A percentile compares a stretch with the other conserved stretches of the same genome.
Conservation (phyloP, 768 basidiomycete species). For the Lentinula guzmanii region DNA sequence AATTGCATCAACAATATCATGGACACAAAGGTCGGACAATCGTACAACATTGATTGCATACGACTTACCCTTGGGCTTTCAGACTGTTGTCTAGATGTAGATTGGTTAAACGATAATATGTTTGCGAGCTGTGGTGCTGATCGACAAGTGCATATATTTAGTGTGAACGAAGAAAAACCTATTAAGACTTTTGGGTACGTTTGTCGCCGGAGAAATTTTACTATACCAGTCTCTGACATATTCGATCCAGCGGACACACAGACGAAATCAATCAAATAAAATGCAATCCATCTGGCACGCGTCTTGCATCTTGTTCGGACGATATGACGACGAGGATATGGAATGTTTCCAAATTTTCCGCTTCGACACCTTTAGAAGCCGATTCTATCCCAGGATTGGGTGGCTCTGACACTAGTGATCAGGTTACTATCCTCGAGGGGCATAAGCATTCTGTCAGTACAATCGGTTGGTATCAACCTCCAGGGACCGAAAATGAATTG, state of each 20-base stretch:
- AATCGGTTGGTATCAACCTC: slow-evolving; percentile 64
- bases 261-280: slow-evolving; percentile 78
- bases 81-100: slow-evolving; percentile 79
- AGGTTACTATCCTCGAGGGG: slow-evolving; percentile 46
- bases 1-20: slow-evolving; percentile 55
- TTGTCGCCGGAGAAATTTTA: neutral
- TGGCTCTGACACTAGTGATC: slow-evolving; percentile 18
- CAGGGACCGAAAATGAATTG: slow-evolving; percentile 46
- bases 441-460: slow-evolving; percentile 62
- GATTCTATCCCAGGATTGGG: slow-evolving; percentile 38
- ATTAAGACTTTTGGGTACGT: slow-evolving; percentile 59
- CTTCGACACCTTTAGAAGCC: slow-evolving; percentile 16
- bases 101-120: slow-evolving; percentile 66
- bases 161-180: slow-evolving; percentile 44
- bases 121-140: slow-evolving; percentile 78
- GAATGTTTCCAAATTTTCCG: slow-evolving; percentile 46
- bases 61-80: slow-evolving; percentile 1
- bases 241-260: slow-evolving; percentile 53
- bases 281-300: slow-evolving; percentile 58
- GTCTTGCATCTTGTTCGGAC: slow-evolving; percentile 77
- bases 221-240: neutral
- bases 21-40: slow-evolving; percentile 52
- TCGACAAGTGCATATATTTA: slow-evolving; percentile 53
- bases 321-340: slow-evolving; percentile 76
- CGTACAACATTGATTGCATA: neutral